Conservation (phyloP, 208 protist species). For the Trichomonas gallinae region DNA sequence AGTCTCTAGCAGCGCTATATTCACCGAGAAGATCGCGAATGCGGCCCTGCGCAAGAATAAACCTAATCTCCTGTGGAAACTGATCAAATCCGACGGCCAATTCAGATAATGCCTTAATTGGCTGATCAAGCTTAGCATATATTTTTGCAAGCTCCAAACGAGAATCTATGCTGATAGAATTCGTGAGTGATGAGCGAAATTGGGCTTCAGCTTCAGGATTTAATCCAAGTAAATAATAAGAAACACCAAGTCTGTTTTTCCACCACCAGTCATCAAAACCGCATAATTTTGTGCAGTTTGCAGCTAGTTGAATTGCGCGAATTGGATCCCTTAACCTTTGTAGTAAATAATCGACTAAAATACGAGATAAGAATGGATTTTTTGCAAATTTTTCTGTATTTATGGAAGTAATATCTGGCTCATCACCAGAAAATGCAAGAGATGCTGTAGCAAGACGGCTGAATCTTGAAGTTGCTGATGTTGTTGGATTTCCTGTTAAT, state of each 20-base stretch:
- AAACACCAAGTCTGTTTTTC: not conserved
- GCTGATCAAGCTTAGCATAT: not conserved
- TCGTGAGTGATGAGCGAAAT: not conserved
- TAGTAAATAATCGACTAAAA: not conserved
- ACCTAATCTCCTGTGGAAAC: not conserved
- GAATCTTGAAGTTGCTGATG: not conserved
- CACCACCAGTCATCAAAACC: constrained; percentile 22
- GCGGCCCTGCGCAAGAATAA: not conserved
- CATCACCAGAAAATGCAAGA: not conserved
- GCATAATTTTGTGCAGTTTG: not conserved
- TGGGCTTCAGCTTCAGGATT: not conserved
- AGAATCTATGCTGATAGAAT: not conserved
- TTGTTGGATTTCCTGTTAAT: not conserved
- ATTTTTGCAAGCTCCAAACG: not conserved
- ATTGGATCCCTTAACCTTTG: not conserved
- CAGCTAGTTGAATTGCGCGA: not conserved
- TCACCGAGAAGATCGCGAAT: not conserved
- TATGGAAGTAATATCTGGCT: not conserved
- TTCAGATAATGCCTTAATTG: not conserved
- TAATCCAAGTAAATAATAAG: not conserved
- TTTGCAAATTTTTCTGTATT: not conserved
- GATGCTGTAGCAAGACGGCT: not conserved
- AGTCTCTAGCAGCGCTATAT: not conserved
- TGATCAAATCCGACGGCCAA: not conserved
- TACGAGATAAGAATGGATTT: not conserved